These are phyloP conservation scores for Fraxinus excelsior DNA, from an alignment of 257 asterid species.

Conservation along the genomic window DNA sequence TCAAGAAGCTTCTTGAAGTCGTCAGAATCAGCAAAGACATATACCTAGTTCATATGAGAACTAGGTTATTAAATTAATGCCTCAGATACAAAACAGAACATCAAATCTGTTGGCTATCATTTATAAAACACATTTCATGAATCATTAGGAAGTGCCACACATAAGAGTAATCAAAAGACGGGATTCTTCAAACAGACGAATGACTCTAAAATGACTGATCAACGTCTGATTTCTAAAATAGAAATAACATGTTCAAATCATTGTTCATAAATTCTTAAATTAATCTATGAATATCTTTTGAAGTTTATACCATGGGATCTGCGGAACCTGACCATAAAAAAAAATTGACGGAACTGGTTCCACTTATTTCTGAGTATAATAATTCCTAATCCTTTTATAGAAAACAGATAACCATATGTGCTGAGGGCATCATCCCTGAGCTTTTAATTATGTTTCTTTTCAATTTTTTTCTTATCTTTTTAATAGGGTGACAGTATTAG, in stretches of 20 bases:
- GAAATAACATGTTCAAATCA: neutral
- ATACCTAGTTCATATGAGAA: conserved; percentile 56
- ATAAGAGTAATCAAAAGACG: neutral
- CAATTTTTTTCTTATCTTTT: neutral
- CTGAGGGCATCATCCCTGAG: neutral
- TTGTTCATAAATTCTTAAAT: too few species aligned
- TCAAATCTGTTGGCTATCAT: neutral
- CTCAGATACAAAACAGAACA: neutral
- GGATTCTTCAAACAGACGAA: neutral
- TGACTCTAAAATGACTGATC: neutral
- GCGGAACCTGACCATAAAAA: neutral
- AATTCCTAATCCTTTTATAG: neutral
- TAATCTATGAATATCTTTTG: neutral
- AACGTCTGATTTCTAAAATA: neutral
- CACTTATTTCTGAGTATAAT: neutral
- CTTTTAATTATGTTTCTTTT: neutral
- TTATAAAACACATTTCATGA: neutral
- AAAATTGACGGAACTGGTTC: neutral
- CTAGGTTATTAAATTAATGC: conserved; percentile 5
- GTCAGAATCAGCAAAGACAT: conserved; percentile 71
- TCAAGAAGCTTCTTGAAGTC: conserved; percentile 56
- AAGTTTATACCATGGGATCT: neutral
- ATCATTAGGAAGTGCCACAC: neutral
- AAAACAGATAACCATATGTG: neutral
- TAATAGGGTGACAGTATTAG: neutral